Base-by-base conservation (phyloP, 345 rosid genomes). In the Nasturtium officinale region DNA sequence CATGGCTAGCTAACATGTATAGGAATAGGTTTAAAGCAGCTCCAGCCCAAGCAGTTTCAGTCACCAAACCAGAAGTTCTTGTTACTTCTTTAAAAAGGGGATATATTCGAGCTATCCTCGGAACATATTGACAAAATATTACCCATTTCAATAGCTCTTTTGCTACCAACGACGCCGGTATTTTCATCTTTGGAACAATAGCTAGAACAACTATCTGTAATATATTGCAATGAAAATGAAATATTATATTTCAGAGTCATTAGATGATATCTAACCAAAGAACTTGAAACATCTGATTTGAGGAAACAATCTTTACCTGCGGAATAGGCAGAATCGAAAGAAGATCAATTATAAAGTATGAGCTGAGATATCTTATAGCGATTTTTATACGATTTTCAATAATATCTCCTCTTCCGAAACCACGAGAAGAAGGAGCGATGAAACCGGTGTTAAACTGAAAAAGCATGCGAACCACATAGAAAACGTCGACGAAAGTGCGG, bases 41-140 rank as follows among this genome's bases (percentile, higher is more conserved):
- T 30, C 82, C 82, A 69, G 73, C 82, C 82, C 82, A 79, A 9
- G 82, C 82, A 28, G 79, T 79, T 32, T 79, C 82, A 56, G 82
- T 79, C 0, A 79, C 72, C 52, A 79, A 55, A 74, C 82, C 82
- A 18, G 82, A 79, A 25, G 76, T 74, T 51, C 82, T 79, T 56
- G 82, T 79, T 18, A 79, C 82, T 74, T 79, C 45, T 50, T 69
- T 69, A 3, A 32, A 79, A 58, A 79, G 79, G 0, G 82, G 82
- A 69, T 61, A 57, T 21, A 79, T 79, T 6, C 79, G 5, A 2
- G 71, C 63, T 15, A 79, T 79, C 74, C 82, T 74, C 11, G 82
- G 82, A 30, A 74, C 67, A 69, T 79, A 79, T 50, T 79, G 82
- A 23, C 75, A 73, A 63, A 74, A 74, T 0, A 79, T 74, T 9